Evolutionary conservation across 23 red algal species (phyloP).

Genomic region (Gracilaria caudata): DNA sequence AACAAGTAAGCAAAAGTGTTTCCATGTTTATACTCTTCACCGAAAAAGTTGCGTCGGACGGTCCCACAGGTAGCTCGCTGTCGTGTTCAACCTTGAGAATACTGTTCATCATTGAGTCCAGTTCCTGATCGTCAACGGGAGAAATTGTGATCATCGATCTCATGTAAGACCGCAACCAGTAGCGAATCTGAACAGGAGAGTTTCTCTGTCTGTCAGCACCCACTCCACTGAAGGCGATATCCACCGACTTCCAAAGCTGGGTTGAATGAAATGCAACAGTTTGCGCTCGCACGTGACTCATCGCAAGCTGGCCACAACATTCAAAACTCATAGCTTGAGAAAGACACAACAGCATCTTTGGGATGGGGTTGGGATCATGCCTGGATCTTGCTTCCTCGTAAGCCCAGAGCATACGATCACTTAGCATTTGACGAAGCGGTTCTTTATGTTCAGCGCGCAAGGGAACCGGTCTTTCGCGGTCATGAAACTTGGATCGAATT

Average conservation of each 20-base stretch:
- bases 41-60: conserved; percentile 15
- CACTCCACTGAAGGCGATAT: conserved; percentile 42
- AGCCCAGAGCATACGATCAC: conserved; percentile 54
- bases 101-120: neutral
- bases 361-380: conserved; percentile 19
- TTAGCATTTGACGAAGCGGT: conserved; percentile 61
- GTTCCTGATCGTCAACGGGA: conserved; percentile 5
- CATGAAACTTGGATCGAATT: conserved; percentile 20
- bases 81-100: conserved; percentile 24
- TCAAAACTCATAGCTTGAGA: conserved; percentile 59
- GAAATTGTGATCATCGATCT: conserved; percentile 12
- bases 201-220: conserved; percentile 30
- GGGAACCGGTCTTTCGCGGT: conserved; percentile 27
- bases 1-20: conserved; percentile 27
- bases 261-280: conserved; percentile 18
- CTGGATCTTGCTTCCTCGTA: neutral
- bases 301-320: conserved; percentile 52
- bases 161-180: conserved; percentile 54
- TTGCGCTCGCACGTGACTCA: conserved; percentile 49
- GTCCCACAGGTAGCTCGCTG: neutral
- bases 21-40: conserved; percentile 50
- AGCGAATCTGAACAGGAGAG: conserved; percentile 31
- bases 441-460: conserved; percentile 47
- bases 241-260: conserved; percentile 27
- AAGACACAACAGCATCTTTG: conserved; percentile 43